phyloP scores from a whole-genome alignment of 768 basidiomycete species.

The Albatrellus ellisii region DNA sequence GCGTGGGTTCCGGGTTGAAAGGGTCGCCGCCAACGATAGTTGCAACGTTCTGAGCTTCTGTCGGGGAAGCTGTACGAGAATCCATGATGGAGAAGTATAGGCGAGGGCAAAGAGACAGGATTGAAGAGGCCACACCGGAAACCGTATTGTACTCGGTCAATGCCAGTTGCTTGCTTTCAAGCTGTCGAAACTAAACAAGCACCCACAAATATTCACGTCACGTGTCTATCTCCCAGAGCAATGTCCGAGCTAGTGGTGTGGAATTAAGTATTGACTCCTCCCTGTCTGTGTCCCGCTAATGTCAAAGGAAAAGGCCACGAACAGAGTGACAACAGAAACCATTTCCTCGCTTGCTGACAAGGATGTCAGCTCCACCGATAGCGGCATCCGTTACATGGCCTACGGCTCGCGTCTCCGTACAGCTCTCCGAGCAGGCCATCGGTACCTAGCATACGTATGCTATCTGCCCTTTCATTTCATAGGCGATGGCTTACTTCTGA shows the following conservation, averaged over 20 bases:
- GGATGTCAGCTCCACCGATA: slow-evolving; percentile 53
- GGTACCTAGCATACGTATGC: slow-evolving; percentile 70
- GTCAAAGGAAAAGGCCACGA: too few species aligned
- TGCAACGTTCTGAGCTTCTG: slow-evolving; percentile 18
- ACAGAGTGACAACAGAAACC: too few species aligned
- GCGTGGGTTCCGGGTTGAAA: slow-evolving; percentile 18
- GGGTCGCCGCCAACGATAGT: slow-evolving; percentile 18
- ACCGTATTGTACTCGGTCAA: too few species aligned
- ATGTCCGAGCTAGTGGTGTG: too few species aligned
- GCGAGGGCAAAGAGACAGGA: too few species aligned
- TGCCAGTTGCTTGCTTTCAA: too few species aligned
- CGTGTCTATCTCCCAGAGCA: too few species aligned
- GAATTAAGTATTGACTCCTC: too few species aligned
- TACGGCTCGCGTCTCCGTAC: slow-evolving; percentile 72
- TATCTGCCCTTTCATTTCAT: slow-evolving; percentile 4
- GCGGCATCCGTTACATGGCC: slow-evolving; percentile 58
- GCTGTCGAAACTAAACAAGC: too few species aligned
- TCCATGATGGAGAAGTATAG: slow-evolving; percentile 8
- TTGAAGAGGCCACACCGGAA: too few species aligned
- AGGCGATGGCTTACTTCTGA: slow-evolving; percentile 12
- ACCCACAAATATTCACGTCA: too few species aligned
- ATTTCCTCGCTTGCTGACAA: slow-evolving; percentile 58
- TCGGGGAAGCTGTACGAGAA: slow-evolving; percentile 16
- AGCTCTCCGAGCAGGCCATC: slow-evolving; percentile 49
- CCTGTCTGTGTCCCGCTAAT: too few species aligned